Percentiles rank a stretch among this genome's conserved stretches.
Conservation (phyloP, 495 filamentous ascomycete species). For the Bacidia gigantensis region DNA sequence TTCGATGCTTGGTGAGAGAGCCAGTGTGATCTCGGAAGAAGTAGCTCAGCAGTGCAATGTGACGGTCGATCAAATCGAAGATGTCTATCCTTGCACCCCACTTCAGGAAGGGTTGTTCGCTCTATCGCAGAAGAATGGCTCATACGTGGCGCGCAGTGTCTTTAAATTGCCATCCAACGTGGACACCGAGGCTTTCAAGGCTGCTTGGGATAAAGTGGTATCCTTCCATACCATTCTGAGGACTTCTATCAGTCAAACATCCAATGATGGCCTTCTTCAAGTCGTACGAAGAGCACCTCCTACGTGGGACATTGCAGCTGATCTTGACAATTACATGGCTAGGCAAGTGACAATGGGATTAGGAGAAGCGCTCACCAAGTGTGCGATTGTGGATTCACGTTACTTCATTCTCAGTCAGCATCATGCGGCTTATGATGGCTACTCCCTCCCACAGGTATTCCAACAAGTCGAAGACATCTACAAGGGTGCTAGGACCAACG, state of each 20-base stretch:
- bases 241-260: constrained; percentile 29
- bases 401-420: constrained; percentile 14
- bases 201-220: constrained; percentile 31
- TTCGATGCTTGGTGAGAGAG: not conserved
- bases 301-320: not conserved
- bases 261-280: constrained; percentile 34
- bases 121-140: constrained; percentile 27
- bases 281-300: constrained; percentile 22
- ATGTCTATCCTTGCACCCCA: constrained; percentile 45
- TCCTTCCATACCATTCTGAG: constrained; percentile 23
- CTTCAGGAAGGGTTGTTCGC: constrained; percentile 40
- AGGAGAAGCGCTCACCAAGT: not conserved
- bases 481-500: too few relatives aligned
- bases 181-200: constrained; percentile 29
- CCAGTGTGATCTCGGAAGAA: not conserved
- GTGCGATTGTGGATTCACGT: constrained; percentile 6
- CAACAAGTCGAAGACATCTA: constrained; percentile 9
- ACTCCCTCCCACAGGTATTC: constrained; percentile 7
- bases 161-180: constrained; percentile 28
- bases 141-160: constrained; percentile 30
- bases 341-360: not conserved
- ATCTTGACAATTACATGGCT: not conserved
- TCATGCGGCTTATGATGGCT: constrained; percentile 16
- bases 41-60: constrained; percentile 2
- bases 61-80: constrained; percentile 5